Evolutionary conservation across 371 early-diverging fungal genomes (phyloP).

Genomic region (Circinella minor): DNA sequence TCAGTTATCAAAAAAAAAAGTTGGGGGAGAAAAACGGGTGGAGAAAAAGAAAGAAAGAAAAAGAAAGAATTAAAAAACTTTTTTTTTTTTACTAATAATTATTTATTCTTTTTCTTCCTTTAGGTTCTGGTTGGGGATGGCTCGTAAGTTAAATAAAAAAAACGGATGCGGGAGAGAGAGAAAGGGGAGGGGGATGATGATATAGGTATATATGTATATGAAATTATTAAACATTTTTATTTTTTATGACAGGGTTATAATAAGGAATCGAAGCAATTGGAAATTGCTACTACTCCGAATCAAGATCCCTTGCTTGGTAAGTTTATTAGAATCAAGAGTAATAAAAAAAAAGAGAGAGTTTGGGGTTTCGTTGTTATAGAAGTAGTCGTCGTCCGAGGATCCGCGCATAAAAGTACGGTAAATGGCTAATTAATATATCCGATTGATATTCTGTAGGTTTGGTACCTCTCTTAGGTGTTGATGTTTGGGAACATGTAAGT

Average conservation of each 20-base stretch:
- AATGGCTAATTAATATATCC: not conserved
- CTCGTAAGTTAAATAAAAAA: conserved; percentile 57
- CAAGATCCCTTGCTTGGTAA: conserved; percentile 88
- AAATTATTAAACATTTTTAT: conserved; percentile 6
- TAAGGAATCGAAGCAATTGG: conserved; percentile 76
- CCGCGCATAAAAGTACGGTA: conserved; percentile 1
- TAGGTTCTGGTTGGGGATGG: conserved; percentile 98
- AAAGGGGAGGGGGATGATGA: not conserved
- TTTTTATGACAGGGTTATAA: conserved; percentile 71
- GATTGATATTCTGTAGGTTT: conserved; percentile 35
- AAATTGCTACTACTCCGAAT: conserved; percentile 91
- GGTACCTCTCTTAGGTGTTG: conserved; percentile 91
- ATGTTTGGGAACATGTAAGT: conserved; percentile 97
- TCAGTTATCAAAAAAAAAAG: too few species aligned
- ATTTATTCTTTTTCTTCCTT: not conserved
- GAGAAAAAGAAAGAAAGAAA: too few species aligned
- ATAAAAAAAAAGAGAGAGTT: too few species aligned
- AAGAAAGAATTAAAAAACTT: too few species aligned
- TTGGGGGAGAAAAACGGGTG: too few species aligned
- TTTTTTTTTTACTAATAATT: not conserved
- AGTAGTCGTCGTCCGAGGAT: not conserved
- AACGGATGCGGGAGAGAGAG: too few species aligned
- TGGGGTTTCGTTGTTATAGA: too few species aligned
- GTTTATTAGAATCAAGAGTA: not conserved
- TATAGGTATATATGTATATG: too few species aligned